Evolutionary conservation across 805 yeast species (phyloP).

Genomic region (Kazachstania africana): DNA sequence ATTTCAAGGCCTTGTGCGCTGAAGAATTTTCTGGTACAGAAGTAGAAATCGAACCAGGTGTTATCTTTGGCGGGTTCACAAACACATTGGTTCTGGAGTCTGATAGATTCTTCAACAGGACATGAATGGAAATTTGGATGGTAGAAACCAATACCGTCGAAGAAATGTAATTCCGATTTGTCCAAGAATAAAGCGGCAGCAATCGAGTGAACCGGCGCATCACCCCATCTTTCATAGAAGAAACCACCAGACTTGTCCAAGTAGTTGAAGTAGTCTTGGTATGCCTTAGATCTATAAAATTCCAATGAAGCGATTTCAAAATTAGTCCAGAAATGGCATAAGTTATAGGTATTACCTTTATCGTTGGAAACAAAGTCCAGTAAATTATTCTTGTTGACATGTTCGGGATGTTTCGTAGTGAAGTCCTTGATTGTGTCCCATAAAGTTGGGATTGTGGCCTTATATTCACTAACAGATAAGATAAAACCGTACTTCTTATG

Average conservation of each 20-base stretch:
- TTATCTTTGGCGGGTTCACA: slow-evolving; percentile 50
- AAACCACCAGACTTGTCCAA: slow-evolving; percentile 65
- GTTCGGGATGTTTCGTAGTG: slow-evolving; percentile 43
- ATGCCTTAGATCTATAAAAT: slow-evolving; percentile 47
- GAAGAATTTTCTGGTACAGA: slow-evolving; percentile 54
- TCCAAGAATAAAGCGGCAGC: slow-evolving; percentile 55
- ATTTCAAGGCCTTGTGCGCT: slow-evolving; percentile 16
- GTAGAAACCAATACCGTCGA: slow-evolving; percentile 64
- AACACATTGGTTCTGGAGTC: slow-evolving; percentile 48
- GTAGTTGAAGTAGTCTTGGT: slow-evolving; percentile 45
- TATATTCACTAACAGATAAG: slow-evolving; percentile 52
- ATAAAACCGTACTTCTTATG: slow-evolving; percentile 57
- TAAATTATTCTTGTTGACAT: slow-evolving; percentile 44
- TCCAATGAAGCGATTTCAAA: slow-evolving; percentile 64
- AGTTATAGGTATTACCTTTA: slow-evolving; percentile 49
- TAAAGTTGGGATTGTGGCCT: slow-evolving; percentile 59
- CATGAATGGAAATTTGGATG: slow-evolving; percentile 60
- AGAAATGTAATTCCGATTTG: slow-evolving; percentile 50
- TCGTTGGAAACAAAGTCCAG: slow-evolving; percentile 54
- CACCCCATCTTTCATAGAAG: slow-evolving; percentile 85
- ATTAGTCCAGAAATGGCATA: slow-evolving; percentile 77
- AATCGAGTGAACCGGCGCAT: slow-evolving; percentile 75
- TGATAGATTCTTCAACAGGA: slow-evolving; percentile 43
- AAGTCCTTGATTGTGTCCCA: slow-evolving; percentile 67
- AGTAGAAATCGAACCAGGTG: slow-evolving; percentile 59